Conservation (phyloP, 495 filamentous ascomycete genomes). For the Penicillium canariense region DNA sequence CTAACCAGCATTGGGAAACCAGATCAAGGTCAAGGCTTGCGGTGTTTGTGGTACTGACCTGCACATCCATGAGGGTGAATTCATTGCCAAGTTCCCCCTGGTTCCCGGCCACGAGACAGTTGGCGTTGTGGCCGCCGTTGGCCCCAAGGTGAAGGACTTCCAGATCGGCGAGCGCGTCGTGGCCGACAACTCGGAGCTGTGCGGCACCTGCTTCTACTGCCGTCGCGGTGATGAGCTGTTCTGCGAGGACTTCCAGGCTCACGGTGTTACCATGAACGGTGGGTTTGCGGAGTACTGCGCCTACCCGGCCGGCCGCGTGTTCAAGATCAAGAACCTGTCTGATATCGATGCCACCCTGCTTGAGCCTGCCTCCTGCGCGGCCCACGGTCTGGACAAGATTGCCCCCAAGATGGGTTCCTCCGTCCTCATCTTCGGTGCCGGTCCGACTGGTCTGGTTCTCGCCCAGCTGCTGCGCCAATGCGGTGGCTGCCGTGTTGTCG, state of each 20-base stretch:
- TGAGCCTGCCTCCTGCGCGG: constrained; percentile 69
- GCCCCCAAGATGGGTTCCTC: constrained; percentile 65
- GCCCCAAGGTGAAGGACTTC: constrained; percentile 60
- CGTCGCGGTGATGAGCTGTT: constrained; percentile 64
- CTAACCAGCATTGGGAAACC: background rate
- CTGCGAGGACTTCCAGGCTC: constrained; percentile 67
- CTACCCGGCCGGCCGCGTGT: constrained; percentile 59
- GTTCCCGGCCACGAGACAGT: constrained; percentile 54
- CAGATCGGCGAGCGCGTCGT: constrained; percentile 63
- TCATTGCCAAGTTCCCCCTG: constrained; percentile 58
- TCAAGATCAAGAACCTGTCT: constrained; percentile 67
- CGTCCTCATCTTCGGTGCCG: constrained; percentile 65
- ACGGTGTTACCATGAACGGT: constrained; percentile 64
- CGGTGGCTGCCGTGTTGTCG: constrained; percentile 63
- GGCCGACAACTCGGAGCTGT: constrained; percentile 58
- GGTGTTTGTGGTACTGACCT: constrained; percentile 67
- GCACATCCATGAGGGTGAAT: constrained; percentile 67
- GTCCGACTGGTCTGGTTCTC: constrained; percentile 62
- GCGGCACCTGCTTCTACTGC: constrained; percentile 72
- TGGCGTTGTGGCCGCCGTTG: constrained; percentile 54
- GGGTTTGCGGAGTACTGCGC: constrained; percentile 69
- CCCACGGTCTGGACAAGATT: constrained; percentile 71
- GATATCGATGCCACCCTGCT: constrained; percentile 71
- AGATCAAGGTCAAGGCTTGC: constrained; percentile 60
- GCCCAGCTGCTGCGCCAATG: constrained; percentile 62